Conservation (phyloP, 768 basidiomycete species). For the Suillus cothurnatus region DNA sequence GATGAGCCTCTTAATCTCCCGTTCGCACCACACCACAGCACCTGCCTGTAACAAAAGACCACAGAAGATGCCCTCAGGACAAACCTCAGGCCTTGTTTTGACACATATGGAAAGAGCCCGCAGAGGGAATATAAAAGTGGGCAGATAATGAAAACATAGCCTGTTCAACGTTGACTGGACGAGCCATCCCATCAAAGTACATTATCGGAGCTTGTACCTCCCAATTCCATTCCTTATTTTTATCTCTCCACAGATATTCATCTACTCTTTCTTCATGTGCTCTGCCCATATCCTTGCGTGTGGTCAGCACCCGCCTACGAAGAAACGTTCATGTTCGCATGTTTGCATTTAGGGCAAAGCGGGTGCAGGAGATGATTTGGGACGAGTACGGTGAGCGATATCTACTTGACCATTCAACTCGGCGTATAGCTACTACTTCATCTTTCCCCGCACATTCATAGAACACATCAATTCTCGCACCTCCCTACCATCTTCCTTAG, state of each 20-base stretch:
- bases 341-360: too few species aligned
- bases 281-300: slow-evolving; percentile 54
- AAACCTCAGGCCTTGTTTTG: too few species aligned
- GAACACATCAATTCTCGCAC: slow-evolving; percentile 42
- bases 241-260: not conserved
- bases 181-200: too few species aligned
- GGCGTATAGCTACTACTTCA: not conserved
- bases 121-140: too few species aligned
- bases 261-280: not conserved
- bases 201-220: not conserved
- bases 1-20: too few species aligned
- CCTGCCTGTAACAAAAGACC: too few species aligned
- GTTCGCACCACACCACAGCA: too few species aligned
- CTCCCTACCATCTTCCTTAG: not conserved
- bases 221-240: not conserved
- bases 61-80: too few species aligned
- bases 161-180: too few species aligned
- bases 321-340: slow-evolving; percentile 47
- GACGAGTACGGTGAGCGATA: slow-evolving; percentile 48
- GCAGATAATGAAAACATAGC: too few species aligned
- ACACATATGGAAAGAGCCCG: too few species aligned
- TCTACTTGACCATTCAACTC: not conserved
- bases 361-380: slow-evolving; percentile 46
- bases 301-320: slow-evolving; percentile 55
- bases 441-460: not conserved